Percentiles rank a stretch among this genome's conserved stretches.
phyloP scores from a whole-genome alignment of 1,284 basidiomycete species.

The Naganishia sp. region DNA sequence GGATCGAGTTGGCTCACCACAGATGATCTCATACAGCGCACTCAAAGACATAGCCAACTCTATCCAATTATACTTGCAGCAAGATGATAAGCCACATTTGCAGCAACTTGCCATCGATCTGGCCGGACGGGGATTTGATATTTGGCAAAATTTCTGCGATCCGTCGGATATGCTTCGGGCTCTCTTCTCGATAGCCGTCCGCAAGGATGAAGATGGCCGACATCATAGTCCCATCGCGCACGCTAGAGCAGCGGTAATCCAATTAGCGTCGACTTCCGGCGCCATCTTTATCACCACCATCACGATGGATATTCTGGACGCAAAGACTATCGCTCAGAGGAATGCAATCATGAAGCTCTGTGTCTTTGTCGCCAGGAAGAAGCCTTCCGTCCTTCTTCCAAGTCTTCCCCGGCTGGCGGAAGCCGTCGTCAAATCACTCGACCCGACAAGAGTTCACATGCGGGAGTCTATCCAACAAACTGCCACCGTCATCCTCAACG shows the following conservation, averaged over 20 bases:
- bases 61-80: constrained; percentile 70
- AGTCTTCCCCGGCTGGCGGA: constrained; percentile 87
- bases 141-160: constrained; percentile 94
- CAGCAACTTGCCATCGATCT: constrained; percentile 80
- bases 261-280: constrained; percentile 80
- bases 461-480: constrained; percentile 85
- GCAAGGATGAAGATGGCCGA: constrained; percentile 69
- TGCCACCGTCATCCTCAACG: constrained; percentile 88
- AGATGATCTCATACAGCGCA: constrained; percentile 57
- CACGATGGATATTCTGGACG: constrained; percentile 83
- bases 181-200: constrained; percentile 78
- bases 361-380: constrained; percentile 91
- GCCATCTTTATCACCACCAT: constrained; percentile 94
- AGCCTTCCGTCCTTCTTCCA: constrained; percentile 80
- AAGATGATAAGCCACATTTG: constrained; percentile 62
- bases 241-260: constrained; percentile 78
- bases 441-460: constrained; percentile 80
- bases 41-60: constrained; percentile 83
- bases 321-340: constrained; percentile 73
- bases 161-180: constrained; percentile 84
- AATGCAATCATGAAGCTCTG: constrained; percentile 90
- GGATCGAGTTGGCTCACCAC: background rate
- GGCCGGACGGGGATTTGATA: constrained; percentile 82
- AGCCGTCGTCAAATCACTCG: constrained; percentile 93
- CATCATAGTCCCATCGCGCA: constrained; percentile 50